Evolutionary conservation across 495 filamentous ascomycete genomes (phyloP).

Genomic region (Trichoderma gamsii): DNA sequence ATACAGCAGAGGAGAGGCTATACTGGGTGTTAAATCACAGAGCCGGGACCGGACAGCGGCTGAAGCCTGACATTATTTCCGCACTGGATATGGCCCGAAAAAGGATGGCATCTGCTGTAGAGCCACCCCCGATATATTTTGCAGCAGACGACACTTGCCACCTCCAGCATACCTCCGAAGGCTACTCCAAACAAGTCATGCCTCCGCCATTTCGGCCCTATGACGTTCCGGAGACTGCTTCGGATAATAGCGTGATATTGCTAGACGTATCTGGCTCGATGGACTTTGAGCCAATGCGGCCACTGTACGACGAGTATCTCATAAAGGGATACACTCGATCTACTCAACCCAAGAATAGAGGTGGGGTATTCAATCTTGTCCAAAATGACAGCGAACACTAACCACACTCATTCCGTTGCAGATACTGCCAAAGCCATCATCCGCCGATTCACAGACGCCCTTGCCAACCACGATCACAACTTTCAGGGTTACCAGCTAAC

Average conservation of each 20-base stretch:
- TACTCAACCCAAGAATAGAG: constrained; percentile 43
- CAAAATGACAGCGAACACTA: background rate
- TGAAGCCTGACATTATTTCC: constrained; percentile 43
- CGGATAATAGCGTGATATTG: constrained; percentile 43
- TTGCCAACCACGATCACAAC: constrained; percentile 39
- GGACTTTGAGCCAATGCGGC: constrained; percentile 38
- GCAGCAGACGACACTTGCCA: constrained; percentile 37
- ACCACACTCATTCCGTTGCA: constrained; percentile 19
- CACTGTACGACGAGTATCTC: constrained; percentile 38
- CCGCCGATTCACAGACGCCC: constrained; percentile 39
- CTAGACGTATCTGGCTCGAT: constrained; percentile 43
- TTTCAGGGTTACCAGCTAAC: constrained; percentile 36
- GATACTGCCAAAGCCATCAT: constrained; percentile 40
- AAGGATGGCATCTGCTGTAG: constrained; percentile 38
- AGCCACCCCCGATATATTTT: constrained; percentile 35
- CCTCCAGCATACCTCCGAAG: constrained; percentile 32
- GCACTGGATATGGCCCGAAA: constrained; percentile 35
- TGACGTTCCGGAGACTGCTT: constrained; percentile 30
- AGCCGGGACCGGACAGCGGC: constrained; percentile 25
- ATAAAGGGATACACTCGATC: constrained; percentile 34
- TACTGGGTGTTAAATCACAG: constrained; percentile 47
- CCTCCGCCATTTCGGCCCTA: constrained; percentile 31
- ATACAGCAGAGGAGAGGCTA: constrained; percentile 43
- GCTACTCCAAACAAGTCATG: constrained; percentile 43
- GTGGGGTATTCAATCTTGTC: constrained; percentile 19